Percentiles rank a stretch among this genome's conserved stretches.
These are phyloP conservation scores for Penicillium tannophilum DNA, from an alignment of 495 filamentous ascomycete species.

Conservation along the genomic window DNA sequence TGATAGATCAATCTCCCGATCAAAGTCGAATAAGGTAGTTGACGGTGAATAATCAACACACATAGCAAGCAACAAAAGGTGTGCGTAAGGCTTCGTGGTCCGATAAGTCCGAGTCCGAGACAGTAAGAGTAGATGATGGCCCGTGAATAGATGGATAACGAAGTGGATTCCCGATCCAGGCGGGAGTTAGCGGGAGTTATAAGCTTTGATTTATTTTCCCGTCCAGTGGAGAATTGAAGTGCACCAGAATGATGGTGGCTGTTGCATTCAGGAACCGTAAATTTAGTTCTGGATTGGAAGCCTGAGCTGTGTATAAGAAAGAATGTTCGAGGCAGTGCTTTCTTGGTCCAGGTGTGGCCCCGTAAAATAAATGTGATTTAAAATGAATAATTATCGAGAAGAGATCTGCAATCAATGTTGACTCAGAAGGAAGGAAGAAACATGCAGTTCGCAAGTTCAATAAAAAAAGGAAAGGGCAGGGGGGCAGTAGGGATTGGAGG, in stretches of 20 bases:
- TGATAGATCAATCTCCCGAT: constrained; percentile 5
- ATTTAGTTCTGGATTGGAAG: constrained; percentile 5
- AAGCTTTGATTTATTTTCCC: constrained; percentile 1
- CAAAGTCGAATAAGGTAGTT: constrained; percentile 19
- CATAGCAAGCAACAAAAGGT: constrained; percentile 14
- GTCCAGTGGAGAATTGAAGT: not conserved
- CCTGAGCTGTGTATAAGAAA: constrained; percentile 18
- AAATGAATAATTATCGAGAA: not conserved
- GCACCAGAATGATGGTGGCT: not conserved
- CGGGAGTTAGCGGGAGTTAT: constrained; percentile 1
- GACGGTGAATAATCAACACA: constrained; percentile 16
- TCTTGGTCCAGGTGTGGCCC: constrained; percentile 1
- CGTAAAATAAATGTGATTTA: constrained; percentile 8
- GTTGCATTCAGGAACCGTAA: constrained; percentile 9
- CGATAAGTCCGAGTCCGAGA: not conserved
- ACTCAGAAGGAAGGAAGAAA: constrained; percentile 14
- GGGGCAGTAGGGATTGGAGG: not conserved
- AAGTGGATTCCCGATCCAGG: not conserved
- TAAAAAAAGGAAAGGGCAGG: not conserved
- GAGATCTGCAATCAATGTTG: constrained; percentile 19
- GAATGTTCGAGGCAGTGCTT: constrained; percentile 28
- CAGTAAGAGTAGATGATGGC: not conserved
- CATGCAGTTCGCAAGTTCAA: not conserved
- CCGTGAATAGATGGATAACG: not conserved
- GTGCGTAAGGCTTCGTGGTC: not conserved